A percentile compares a stretch with the other conserved stretches of the same genome.
Evolutionary conservation across 148 eudicot genomes (phyloP).

Genomic region (Talinum fruticosum): DNA sequence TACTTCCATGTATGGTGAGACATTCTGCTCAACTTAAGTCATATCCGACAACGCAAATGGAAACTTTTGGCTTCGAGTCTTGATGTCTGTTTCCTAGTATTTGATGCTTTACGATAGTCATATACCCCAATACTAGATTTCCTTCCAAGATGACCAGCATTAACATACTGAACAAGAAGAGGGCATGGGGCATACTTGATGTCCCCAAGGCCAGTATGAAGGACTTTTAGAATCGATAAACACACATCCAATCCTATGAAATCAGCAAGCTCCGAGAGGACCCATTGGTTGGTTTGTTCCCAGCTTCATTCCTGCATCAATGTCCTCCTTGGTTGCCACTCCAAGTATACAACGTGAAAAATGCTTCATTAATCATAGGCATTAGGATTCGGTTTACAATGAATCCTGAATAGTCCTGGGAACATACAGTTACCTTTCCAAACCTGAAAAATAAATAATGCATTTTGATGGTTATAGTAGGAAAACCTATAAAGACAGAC

Average conservation of each 20-base stretch:
- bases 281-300: slow-evolving; percentile 97
- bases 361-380: slow-evolving; percentile 98
- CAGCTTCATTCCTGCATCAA: slow-evolving; percentile 83
- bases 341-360: slow-evolving; percentile 76
- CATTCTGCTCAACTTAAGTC: slow-evolving; percentile 16
- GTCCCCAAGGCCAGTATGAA: slow-evolving; percentile 85
- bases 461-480: too few relatives aligned
- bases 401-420: slow-evolving; percentile 76
- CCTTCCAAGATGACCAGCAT: slow-evolving; percentile 80
- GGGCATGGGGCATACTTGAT: slow-evolving; percentile 81
- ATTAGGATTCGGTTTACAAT: slow-evolving; percentile 80
- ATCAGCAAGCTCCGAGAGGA: slow-evolving; percentile 86
- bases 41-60: neutral
- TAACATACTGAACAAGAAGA: slow-evolving; percentile 85
- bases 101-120: slow-evolving; percentile 38
- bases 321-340: slow-evolving; percentile 90
- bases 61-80: slow-evolving; percentile 33
- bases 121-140: slow-evolving; percentile 81
- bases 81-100: slow-evolving; percentile 34
- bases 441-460: slow-evolving; percentile 45
- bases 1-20: too few relatives aligned
- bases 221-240: slow-evolving; percentile 73
- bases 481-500: too few relatives aligned
- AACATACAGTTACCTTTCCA: slow-evolving; percentile 77
- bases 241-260: slow-evolving; percentile 87